Conservation (phyloP, 1,139 yeast genomes). For the Groenewaldozyma sp. region DNA sequence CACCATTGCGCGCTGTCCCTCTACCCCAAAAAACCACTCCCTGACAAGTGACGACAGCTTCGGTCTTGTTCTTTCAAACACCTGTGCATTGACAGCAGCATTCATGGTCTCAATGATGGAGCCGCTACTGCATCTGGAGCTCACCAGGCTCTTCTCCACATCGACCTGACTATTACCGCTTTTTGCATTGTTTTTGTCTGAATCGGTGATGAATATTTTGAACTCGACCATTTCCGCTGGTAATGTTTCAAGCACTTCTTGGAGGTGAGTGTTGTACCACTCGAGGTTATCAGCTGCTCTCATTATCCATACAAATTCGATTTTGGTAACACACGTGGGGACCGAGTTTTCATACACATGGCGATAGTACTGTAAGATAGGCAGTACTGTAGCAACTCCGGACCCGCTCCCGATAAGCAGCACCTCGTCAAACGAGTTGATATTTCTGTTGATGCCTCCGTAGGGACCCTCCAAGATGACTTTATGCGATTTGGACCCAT, state of each 20-base stretch:
- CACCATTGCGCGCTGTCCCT: conserved; percentile 36
- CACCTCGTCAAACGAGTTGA: conserved; percentile 41
- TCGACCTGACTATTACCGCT: too few relatives aligned
- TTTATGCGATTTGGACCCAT: conserved; percentile 8
- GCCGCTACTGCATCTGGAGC: too few relatives aligned
- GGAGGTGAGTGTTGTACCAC: conserved; percentile 41
- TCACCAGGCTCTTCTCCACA: too few relatives aligned
- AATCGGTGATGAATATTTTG: conserved; percentile 2
- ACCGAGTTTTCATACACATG: too few relatives aligned
- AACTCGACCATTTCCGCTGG: conserved; percentile 4
- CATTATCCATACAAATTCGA: conserved; percentile 46
- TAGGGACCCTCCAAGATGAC: conserved; percentile 56
- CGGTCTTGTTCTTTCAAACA: too few relatives aligned
- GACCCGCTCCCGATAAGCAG: conserved; percentile 35
- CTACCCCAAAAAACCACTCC: conserved; percentile 17
- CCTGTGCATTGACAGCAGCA: too few relatives aligned
- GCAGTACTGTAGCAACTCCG: conserved; percentile 48
- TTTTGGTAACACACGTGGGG: conserved; percentile 13
- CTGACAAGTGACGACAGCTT: conserved; percentile 18
- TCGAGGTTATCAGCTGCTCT: conserved; percentile 32
- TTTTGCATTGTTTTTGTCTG: too few relatives aligned
- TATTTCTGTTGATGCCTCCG: conserved; percentile 48
- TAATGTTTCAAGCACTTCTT: conserved; percentile 9
- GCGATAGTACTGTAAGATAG: conserved; percentile 34
- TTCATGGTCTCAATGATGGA: too few relatives aligned